Evolutionary conservation across 495 filamentous ascomycete species (phyloP), one percentile per base, ranked within the genome.

Genomic region (Baudoinia panamericana): DNA sequence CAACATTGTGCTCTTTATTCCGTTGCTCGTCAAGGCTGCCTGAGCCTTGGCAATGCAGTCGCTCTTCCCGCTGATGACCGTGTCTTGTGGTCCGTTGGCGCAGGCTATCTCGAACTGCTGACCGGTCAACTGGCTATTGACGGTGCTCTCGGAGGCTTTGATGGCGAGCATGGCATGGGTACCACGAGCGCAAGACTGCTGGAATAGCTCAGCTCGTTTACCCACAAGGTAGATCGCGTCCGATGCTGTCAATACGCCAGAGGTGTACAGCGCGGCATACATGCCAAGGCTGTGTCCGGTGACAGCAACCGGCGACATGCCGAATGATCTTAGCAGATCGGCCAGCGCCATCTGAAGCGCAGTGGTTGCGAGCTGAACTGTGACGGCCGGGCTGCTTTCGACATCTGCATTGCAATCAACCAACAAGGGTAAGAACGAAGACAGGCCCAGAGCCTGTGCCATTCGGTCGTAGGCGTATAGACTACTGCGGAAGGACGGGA

Each of bases 1-100:
- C 3, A 90, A 67, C 45, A 73, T 74, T 0, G 71, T 47, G 5
- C 29, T 46, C 35, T 54, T 53, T 12, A 52, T 18, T 8, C 55
- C 54, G 2, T 45, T 22, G 0, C 35, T 24, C 16, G 44, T 18
- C 2, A 62, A 38, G 16, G 30, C 23, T 4, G 44, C 33, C 1
- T 25, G 23, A 0, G 58, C 22, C 15, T 13, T 35, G 8, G 43
- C 21, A 18, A 63, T 51, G 2, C 56, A 48, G 2, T 39, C 34
- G 3, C 30, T 28, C 4, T 42, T 16, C 1, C 62, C 62, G 36
- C 57, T 53, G 16, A 65, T 17, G 5, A 64, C 58, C 1, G 55
- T 63, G n/a, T 39, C 50, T 5, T 30, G 41, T 11, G 60, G 55
- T 11, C 39, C 41, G 34, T 65, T 64, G 37, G 60, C 31, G 41